Evolutionary conservation across 164 flowering plant genomes (phyloP), one percentile per base, ranked within the genome.

Genomic region (Amborella trichopoda): DNA sequence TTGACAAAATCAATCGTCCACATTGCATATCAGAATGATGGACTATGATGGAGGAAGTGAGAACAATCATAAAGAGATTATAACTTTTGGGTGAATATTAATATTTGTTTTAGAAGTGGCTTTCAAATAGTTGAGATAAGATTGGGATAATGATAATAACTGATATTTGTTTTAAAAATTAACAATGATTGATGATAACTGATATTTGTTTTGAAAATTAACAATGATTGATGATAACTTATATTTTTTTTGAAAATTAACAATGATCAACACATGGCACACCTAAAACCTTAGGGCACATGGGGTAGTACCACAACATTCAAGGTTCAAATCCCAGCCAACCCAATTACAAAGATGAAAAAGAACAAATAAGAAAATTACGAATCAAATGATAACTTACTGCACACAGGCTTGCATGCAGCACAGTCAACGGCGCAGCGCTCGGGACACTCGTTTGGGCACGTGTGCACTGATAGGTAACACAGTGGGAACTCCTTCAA

Each of bases 321-420:
- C n/a, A 32, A 11, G n/a, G 11, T n/a, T n/a, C 36, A 10, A 39
- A n/a, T 17, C 6, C 6, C 5, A 5, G 17, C 42, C 5, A 39
- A 8, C 10, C 10, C 17, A 27, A 46, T 26, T 45, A 26, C 14
- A 24, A 25, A 3, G 11, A 27, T 26, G 11, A 46, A 13, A 6
- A n/a, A 28, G 39, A n/a, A 30, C 20, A 48, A 2, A 17, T 9
- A 13, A 3, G 16, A 6, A 16, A 48, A 27, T n/a, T n/a, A n/a
- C n/a, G 3, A 16, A 5, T 14, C 28, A 23, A 27, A 11, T 4
- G 6, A 24, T 8, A 12, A 52, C 56, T 46, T 46, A 59, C 62
- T 39, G 52, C 62, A 58, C 6, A 52, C 19, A 26, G 62, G 56
- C 28, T 44, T 45, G 56, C 62, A 58, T 2, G 56, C 2, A 9